A percentile compares a stretch with the other conserved stretches of the same genome.
phyloP scores from a whole-genome alignment of 2,329 filamentous ascomycete genomes.

The Hymenoscyphus infarciens region DNA sequence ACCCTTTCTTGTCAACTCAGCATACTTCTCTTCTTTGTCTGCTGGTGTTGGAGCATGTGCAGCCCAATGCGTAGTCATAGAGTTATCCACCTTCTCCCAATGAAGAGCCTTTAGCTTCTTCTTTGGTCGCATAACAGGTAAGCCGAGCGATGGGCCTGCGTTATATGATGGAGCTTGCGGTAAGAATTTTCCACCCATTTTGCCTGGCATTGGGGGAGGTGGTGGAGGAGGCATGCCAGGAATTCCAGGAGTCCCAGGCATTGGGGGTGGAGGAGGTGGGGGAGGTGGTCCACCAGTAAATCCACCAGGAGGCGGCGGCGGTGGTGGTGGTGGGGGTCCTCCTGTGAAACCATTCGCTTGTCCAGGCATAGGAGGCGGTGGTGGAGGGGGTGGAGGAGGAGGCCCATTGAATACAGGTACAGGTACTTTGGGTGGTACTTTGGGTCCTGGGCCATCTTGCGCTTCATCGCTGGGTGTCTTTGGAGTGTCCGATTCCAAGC shows the following conservation, averaged over 20 bases:
- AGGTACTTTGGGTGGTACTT: slow-evolving; percentile 30
- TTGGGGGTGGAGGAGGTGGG: slow-evolving; percentile 43
- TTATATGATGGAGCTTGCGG: slow-evolving; percentile 55
- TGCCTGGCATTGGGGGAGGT: slow-evolving; percentile 61
- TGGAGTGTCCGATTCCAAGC: slow-evolving; percentile 63
- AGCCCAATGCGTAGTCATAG: slow-evolving; percentile 90
- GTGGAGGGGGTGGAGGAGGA: slow-evolving; percentile 40
- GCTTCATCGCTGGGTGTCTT: slow-evolving; percentile 46
- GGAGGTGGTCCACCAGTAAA: slow-evolving; percentile 39
- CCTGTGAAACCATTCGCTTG: slow-evolving; percentile 30
- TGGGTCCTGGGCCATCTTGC: slow-evolving; percentile 15
- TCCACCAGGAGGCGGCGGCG: slow-evolving; percentile 42
- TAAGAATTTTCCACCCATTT: slow-evolving; percentile 73
- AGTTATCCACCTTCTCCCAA: slow-evolving; percentile 97
- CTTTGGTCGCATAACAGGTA: slow-evolving; percentile 85
- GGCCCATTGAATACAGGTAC: slow-evolving; percentile 34
- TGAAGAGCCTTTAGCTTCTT: slow-evolving; percentile 99
- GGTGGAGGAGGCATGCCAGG: slow-evolving; percentile 51
- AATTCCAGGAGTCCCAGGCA: slow-evolving; percentile 43
- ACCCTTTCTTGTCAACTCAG: slow-evolving; percentile 87
- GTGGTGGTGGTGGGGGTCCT: slow-evolving; percentile 39
- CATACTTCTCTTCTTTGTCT: slow-evolving; percentile 92
- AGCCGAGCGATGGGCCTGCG: slow-evolving; percentile 56
- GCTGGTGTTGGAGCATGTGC: slow-evolving; percentile 79
- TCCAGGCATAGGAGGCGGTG: slow-evolving; percentile 40